Evolutionary conservation across 225 moss, liverwort and hornwort genomes (phyloP), one percentile per base, ranked within the genome.

Genomic region (Ulota crispa): DNA sequence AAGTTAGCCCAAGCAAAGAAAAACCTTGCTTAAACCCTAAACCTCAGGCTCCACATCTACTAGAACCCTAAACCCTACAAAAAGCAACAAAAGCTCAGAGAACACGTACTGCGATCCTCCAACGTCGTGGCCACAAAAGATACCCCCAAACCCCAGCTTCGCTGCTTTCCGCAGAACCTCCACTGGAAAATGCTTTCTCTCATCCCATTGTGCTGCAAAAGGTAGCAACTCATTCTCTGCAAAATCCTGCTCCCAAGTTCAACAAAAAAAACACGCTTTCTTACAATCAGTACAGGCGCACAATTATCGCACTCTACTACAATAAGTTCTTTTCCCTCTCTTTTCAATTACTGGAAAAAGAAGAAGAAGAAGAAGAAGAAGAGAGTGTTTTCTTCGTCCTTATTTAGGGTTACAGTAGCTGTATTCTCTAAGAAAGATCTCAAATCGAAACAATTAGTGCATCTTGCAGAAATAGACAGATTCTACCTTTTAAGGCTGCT

Each of bases 51-150:
- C 62, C 60, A 69, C 69, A 23, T 43, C 34, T 63, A 78, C 47
- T 59, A 27, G 32, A 77, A 62, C 75, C 45, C 69, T n/a, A 39
- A 78, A 71, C 42, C 78, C 72, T 41, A 52, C 32, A 34, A 64
- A 21, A 31, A 75, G 65, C 8, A 42, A 68, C 68, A 73, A 14
- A 64, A 83, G 73, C 27, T 64, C 56, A 73, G 73, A 19, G 32
- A 80, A 59, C 56, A 42, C 87, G 54, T 90, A 96, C 99, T 91
- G 86, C 67, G 92, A 90, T 76, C 99, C 99, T 56, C 99, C 99
- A 61, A 99, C 96, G 86, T 99, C 99, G 84, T 94, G 90, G 60
- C 94, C 94, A 85, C 99, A 99, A 79, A 90, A 99, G 59, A 99
- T 55, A 70, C 94, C 99, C 78, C 93, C 99, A 78, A 99, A 99